phyloP scores from a whole-genome alignment of 306 rosid species.

The Vicia villosa region DNA sequence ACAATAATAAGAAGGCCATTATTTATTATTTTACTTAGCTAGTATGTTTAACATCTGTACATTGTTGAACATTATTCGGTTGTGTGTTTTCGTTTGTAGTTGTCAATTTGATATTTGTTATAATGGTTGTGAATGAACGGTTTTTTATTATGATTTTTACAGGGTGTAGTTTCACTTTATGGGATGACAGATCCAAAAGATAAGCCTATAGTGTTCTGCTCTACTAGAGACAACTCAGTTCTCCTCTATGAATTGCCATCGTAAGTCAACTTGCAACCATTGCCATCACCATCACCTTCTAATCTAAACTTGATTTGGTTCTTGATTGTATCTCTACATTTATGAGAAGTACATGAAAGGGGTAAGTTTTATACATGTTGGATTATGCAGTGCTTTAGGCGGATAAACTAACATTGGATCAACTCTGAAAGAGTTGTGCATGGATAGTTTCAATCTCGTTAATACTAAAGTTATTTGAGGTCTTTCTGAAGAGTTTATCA shows the following conservation, averaged over 20 bases:
- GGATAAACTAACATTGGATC: too few relatives aligned
- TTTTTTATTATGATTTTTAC: not conserved
- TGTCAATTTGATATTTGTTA: not conserved
- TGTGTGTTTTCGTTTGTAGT: not conserved
- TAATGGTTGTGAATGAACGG: constrained; percentile 8
- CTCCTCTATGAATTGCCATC: constrained; percentile 50
- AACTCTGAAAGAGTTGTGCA: too few relatives aligned
- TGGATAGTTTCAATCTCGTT: too few relatives aligned
- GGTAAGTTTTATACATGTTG: too few relatives aligned
- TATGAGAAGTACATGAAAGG: too few relatives aligned
- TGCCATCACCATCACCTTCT: too few relatives aligned
- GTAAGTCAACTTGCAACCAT: constrained; percentile 41
- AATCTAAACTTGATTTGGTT: not conserved
- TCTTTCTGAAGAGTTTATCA: constrained; percentile 57
- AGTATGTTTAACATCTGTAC: not conserved
- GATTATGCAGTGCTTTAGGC: too few relatives aligned
- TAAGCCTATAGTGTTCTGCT: constrained; percentile 45
- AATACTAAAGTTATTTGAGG: too few relatives aligned
- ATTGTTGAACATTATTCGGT: not conserved
- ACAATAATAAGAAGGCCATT: too few relatives aligned
- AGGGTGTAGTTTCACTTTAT: constrained; percentile 46
- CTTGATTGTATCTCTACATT: not conserved
- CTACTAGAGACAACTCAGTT: constrained; percentile 46
- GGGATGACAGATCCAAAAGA: constrained; percentile 40
- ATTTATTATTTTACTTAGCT: not conserved